These are phyloP conservation scores for Passalora sequoiae DNA, from an alignment of 2,329 filamentous ascomycete species.

Conservation along the genomic window DNA sequence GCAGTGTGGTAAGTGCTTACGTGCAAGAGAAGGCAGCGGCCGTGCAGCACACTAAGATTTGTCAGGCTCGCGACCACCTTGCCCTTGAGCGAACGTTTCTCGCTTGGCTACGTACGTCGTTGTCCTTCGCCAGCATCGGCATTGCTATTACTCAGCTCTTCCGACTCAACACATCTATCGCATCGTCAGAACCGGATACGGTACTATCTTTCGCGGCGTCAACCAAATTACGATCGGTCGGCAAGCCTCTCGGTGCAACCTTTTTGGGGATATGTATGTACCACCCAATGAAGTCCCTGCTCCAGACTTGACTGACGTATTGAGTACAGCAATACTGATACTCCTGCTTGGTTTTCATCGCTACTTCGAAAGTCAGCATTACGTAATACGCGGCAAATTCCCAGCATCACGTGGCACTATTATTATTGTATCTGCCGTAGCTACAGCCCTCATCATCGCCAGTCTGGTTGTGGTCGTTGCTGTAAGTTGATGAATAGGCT, in stretches of 20 bases:
- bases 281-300: neutral
- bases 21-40: neutral
- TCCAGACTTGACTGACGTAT: neutral
- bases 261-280: slow-evolving; percentile 60
- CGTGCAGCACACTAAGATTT: neutral
- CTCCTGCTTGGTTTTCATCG: slow-evolving; percentile 71
- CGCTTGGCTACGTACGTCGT: slow-evolving; percentile 76
- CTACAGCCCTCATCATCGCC: slow-evolving; percentile 54
- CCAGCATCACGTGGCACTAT: slow-evolving; percentile 73
- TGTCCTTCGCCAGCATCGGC: slow-evolving; percentile 76
- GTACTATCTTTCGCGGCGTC: slow-evolving; percentile 18
- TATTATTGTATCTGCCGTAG: slow-evolving; percentile 61
- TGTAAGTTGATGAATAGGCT: no score
- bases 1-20: slow-evolving; percentile 52
- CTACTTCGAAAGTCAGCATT: slow-evolving; percentile 73
- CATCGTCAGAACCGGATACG: slow-evolving; percentile 19
- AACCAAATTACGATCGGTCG: slow-evolving; percentile 53
- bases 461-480: slow-evolving; percentile 57
- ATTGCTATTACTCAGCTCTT: slow-evolving; percentile 82
- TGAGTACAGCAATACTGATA: slow-evolving; percentile 58
- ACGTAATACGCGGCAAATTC: slow-evolving; percentile 75
- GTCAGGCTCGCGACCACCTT: slow-evolving; percentile 65
- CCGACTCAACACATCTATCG: slow-evolving; percentile 66
- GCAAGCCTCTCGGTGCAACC: slow-evolving; percentile 68
- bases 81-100: slow-evolving; percentile 83